Evolutionary conservation across 148 eudicot species (phyloP).

Genomic region (Salicornia ramosissima): DNA sequence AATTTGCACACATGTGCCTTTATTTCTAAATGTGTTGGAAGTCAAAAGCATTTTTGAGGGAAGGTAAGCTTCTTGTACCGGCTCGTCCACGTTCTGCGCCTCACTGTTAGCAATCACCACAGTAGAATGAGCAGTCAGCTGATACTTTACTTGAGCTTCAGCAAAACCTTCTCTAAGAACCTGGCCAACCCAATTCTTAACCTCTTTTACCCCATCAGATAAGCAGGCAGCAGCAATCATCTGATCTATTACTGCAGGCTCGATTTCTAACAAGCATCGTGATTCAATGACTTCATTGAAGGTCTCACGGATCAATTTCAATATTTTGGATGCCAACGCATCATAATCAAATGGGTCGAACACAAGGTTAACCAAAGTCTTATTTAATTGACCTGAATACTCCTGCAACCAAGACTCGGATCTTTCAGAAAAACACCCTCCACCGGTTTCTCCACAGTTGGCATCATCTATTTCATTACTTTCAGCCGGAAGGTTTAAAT

Average conservation of each 20-base stretch:
- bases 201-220: conserved; percentile 26
- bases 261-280: conserved; percentile 47
- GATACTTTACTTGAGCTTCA: conserved; percentile 48
- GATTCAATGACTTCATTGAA: conserved; percentile 34
- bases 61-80: conserved; percentile 23
- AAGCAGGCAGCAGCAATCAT: conserved; percentile 53
- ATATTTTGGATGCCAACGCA: conserved; percentile 37
- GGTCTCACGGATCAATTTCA: conserved; percentile 30
- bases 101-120: conserved; percentile 19
- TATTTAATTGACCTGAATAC: conserved; percentile 34
- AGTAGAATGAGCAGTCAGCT: conserved; percentile 25
- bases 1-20: background rate
- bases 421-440: conserved; percentile 18
- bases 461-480: conserved; percentile 28
- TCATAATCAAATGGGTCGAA: conserved; percentile 65
- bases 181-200: conserved; percentile 50
- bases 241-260: conserved; percentile 52
- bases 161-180: conserved; percentile 54
- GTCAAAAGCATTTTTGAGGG: conserved; percentile 25
- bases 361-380: conserved; percentile 29
- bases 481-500: conserved; percentile 76
- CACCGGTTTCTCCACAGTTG: conserved; percentile 9
- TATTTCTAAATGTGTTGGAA: conserved; percentile 9
- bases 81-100: conserved; percentile 19
- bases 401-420: conserved; percentile 52